Conservation (phyloP, 768 basidiomycete species). For the Russula griseocarnosa region DNA sequence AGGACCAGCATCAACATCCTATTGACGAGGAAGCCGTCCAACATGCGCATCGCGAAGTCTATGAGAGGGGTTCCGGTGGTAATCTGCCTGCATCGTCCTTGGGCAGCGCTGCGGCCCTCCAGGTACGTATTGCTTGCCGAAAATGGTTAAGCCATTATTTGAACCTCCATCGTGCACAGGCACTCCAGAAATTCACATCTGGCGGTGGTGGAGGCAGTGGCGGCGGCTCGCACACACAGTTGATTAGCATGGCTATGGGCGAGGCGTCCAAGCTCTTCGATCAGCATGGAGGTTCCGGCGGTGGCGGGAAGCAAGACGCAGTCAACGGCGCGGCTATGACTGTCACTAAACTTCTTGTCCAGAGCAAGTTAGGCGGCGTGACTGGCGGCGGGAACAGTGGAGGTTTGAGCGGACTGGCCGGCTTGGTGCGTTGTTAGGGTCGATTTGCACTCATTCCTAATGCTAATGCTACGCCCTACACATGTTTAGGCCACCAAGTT, state of each 20-base stretch:
- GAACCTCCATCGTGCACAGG: constrained; percentile 37
- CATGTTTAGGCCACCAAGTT: neutral
- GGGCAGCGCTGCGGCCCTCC: constrained; percentile 74
- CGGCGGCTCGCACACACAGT: constrained; percentile 49
- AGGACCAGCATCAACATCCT: constrained; percentile 55
- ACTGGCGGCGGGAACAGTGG: constrained; percentile 66
- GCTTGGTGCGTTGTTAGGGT: constrained; percentile 27
- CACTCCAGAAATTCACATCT: constrained; percentile 64
- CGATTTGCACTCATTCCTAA: constrained; percentile 31
- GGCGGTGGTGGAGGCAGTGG: constrained; percentile 40
- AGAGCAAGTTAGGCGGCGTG: constrained; percentile 52
- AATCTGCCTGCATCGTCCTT: constrained; percentile 57
- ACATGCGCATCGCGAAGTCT: constrained; percentile 58
- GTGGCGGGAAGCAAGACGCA: constrained; percentile 75
- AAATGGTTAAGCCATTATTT: neutral
- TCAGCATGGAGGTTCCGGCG: constrained; percentile 55
- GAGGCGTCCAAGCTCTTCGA: constrained; percentile 77
- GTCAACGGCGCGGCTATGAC: constrained; percentile 84
- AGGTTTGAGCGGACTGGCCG: constrained; percentile 57
- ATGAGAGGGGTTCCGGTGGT: constrained; percentile 48
- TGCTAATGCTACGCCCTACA: neutral
- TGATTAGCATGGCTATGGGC: constrained; percentile 84
- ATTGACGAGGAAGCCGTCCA: constrained; percentile 64
- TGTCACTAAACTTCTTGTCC: constrained; percentile 76
- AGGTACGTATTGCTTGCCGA: constrained; percentile 41